Evolutionary conservation across 2,329 filamentous ascomycete genomes (phyloP).

Genomic region (Nemania bipapillata): DNA sequence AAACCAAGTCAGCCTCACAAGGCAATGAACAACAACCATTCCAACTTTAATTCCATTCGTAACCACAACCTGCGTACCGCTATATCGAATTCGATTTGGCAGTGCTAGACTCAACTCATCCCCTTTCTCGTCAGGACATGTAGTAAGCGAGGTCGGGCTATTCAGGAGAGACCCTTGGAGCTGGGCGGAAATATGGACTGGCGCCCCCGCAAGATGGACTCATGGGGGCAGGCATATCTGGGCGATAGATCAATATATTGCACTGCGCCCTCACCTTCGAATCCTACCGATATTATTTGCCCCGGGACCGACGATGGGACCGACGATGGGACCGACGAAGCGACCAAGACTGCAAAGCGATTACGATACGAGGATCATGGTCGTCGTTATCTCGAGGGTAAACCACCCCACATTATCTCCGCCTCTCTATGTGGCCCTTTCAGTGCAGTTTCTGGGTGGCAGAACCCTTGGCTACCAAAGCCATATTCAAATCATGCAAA

Average conservation of each 20-base stretch:
- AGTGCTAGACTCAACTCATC: background rate
- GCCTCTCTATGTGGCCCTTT: constrained; percentile 72
- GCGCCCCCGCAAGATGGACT: constrained; percentile 28
- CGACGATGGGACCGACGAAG: constrained; percentile 65
- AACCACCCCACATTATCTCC: constrained; percentile 67
- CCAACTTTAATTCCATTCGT: background rate
- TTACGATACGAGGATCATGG: constrained; percentile 69
- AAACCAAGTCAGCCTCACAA: background rate
- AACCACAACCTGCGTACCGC: background rate
- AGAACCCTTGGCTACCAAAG: constrained; percentile 63
- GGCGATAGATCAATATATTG: constrained; percentile 60
- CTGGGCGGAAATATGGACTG: constrained; percentile 41
- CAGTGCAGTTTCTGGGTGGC: constrained; percentile 60
- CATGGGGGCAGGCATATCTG: constrained; percentile 45
- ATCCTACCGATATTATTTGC: constrained; percentile 62
- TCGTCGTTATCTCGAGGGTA: constrained; percentile 66
- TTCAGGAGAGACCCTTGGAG: constrained; percentile 17
- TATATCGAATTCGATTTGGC: background rate
- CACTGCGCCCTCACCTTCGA: constrained; percentile 51
- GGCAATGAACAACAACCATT: constrained; percentile 1
- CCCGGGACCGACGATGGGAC: constrained; percentile 68
- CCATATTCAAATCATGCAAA: constrained; percentile 17
- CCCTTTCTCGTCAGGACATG: constrained; percentile 25
- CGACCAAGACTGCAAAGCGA: constrained; percentile 61
- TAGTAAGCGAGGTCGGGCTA: background rate